These are phyloP conservation scores for Saccharum officinarum DNA, from an alignment of 176 grass and related monocot species.

Conservation along the genomic window DNA sequence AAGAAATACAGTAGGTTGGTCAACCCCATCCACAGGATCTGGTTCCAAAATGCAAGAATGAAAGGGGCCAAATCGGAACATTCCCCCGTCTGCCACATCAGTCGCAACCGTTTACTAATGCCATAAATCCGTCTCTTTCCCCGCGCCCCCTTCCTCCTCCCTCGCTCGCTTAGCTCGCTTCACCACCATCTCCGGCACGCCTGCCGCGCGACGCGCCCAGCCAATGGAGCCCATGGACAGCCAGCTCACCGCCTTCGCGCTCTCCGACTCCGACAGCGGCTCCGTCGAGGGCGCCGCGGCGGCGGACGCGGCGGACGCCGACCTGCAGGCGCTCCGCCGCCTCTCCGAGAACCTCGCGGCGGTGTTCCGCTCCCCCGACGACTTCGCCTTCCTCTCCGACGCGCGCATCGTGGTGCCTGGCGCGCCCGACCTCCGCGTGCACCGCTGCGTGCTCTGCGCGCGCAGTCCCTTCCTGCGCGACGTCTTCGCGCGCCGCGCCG, in stretches of 20 bases:
- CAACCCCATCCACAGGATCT: not conserved
- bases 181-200: conserved; percentile 3
- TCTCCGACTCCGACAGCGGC: conserved; percentile 66
- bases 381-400: conserved; percentile 71
- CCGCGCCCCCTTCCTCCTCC: not conserved
- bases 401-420: conserved; percentile 48
- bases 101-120: conserved; percentile 14
- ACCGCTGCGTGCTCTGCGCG: conserved; percentile 88
- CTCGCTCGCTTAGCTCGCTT: not conserved
- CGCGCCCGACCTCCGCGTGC: conserved; percentile 47
- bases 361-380: conserved; percentile 57
- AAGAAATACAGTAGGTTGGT: not conserved
- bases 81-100: not conserved
- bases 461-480: conserved; percentile 84
- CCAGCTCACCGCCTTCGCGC: conserved; percentile 40
- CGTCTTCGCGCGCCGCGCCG: conserved; percentile 54
- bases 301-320: conserved; percentile 30
- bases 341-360: conserved; percentile 84
- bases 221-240: conserved; percentile 53
- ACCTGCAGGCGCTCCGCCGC: conserved; percentile 79
- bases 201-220: not conserved
- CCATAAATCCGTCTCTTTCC: conserved; percentile 1
- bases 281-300: conserved; percentile 3
- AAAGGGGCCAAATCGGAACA: not conserved
- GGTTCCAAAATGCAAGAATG: not conserved